Conservation (phyloP, 306 rosid genomes). For the Cicer judaicum region DNA sequence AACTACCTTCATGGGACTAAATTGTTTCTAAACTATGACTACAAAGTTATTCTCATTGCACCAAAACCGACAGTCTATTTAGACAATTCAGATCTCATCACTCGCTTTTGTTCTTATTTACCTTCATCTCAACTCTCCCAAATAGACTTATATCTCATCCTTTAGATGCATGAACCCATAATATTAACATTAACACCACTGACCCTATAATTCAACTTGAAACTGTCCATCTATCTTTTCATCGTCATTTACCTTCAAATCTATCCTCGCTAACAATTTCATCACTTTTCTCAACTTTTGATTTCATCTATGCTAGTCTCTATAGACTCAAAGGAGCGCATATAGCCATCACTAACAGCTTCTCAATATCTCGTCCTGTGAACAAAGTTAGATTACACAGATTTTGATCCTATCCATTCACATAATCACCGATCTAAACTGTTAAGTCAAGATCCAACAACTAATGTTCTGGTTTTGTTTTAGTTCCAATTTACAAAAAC, state of each 20-base stretch:
- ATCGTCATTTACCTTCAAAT: neutral
- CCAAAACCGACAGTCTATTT: neutral
- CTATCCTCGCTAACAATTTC: neutral
- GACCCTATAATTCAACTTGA: neutral
- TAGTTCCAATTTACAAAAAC: neutral
- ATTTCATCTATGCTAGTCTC: constrained; percentile 46
- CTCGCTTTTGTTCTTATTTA: neutral
- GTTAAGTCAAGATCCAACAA: neutral
- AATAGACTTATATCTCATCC: neutral
- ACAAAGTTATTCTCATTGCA: neutral
- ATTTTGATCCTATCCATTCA: neutral
- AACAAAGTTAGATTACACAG: neutral
- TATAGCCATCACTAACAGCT: constrained; percentile 25
- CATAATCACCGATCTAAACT: neutral
- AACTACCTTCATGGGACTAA: no score
- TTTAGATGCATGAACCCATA: neutral
- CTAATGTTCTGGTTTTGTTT: neutral
- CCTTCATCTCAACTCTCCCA: neutral
- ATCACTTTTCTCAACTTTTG: neutral
- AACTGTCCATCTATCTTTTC: neutral
- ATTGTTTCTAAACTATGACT: no score
- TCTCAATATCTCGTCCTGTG: neutral
- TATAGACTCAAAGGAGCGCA: constrained; percentile 39
- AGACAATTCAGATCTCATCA: neutral
- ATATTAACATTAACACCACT: neutral